Percentiles rank a stretch among this genome's conserved stretches.
These are phyloP conservation scores for Mycena rebaudengoi DNA, from an alignment of 768 basidiomycete genomes.

Conservation along the genomic window DNA sequence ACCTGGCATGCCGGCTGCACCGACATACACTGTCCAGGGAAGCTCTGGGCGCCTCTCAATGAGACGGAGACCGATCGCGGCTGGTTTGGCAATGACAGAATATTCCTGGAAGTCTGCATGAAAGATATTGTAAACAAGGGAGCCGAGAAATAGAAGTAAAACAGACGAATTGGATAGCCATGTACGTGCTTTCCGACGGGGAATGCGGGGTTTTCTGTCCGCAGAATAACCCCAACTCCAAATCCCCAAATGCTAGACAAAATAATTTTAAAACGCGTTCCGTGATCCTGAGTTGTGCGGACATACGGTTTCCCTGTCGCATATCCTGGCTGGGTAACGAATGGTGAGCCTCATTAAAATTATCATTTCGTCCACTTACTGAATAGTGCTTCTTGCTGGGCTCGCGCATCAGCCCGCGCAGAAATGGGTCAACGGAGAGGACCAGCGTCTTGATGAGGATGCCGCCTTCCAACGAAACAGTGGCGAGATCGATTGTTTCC, in stretches of 20 bases:
- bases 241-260: slow-evolving; percentile 33
- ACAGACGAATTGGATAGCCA: slow-evolving; percentile 29
- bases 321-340: no score
- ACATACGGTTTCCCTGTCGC: no score
- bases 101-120: slow-evolving; percentile 42
- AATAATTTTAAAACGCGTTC: not conserved
- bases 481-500: no score
- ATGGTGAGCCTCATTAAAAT: no score
- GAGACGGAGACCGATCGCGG: not conserved
- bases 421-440: no score
- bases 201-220: slow-evolving; percentile 38
- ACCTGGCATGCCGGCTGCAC: slow-evolving; percentile 6
- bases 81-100: not conserved
- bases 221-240: slow-evolving; percentile 46
- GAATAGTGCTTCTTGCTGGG: no score
- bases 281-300: not conserved
- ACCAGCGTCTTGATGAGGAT: no score
- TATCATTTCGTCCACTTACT: no score
- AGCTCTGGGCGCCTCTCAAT: not conserved
- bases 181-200: slow-evolving; percentile 42
- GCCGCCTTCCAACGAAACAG: no score
- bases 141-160: not conserved
- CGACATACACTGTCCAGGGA: not conserved
- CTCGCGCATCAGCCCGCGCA: no score
- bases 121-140: not conserved